Evolutionary conservation across 805 yeast species (phyloP).

Genomic region (Suhomyces sp.): DNA sequence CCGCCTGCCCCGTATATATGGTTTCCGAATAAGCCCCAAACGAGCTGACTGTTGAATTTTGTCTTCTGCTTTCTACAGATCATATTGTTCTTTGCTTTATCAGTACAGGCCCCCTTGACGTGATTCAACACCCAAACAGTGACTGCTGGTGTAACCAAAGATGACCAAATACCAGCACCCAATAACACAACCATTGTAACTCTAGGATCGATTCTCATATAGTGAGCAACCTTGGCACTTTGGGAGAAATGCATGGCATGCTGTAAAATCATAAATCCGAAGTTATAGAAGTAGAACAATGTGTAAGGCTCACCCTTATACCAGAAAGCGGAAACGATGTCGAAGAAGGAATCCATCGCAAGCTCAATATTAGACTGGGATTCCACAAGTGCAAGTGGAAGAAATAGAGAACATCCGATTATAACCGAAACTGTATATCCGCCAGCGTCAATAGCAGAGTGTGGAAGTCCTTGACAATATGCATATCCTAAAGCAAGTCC

Average conservation of each 20-base stretch:
- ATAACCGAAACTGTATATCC: not conserved
- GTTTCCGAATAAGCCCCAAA: not conserved
- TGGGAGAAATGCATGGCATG: conserved; percentile 16
- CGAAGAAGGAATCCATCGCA: not conserved
- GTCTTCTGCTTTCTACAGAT: not conserved
- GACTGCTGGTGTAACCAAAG: conserved; percentile 20
- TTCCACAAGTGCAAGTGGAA: not conserved
- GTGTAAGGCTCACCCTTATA: not conserved
- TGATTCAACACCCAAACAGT: conserved; percentile 19
- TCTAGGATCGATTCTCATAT: conserved; percentile 18
- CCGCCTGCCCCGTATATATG: not conserved
- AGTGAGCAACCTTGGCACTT: conserved; percentile 18
- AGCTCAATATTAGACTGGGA: not conserved
- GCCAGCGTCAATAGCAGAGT: not conserved
- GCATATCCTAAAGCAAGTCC: not conserved
- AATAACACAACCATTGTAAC: conserved; percentile 13
- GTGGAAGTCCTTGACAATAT: not conserved
- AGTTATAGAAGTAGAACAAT: not conserved
- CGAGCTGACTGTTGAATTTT: not conserved
- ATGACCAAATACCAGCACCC: conserved; percentile 15
- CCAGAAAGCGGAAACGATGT: not conserved
- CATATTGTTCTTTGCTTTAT: not conserved
- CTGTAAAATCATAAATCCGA: conserved; percentile 15
- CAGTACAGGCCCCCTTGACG: conserved; percentile 14
- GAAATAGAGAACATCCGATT: not conserved